phyloP scores from a whole-genome alignment of 257 asterid species.

The Cruciata laevipes region DNA sequence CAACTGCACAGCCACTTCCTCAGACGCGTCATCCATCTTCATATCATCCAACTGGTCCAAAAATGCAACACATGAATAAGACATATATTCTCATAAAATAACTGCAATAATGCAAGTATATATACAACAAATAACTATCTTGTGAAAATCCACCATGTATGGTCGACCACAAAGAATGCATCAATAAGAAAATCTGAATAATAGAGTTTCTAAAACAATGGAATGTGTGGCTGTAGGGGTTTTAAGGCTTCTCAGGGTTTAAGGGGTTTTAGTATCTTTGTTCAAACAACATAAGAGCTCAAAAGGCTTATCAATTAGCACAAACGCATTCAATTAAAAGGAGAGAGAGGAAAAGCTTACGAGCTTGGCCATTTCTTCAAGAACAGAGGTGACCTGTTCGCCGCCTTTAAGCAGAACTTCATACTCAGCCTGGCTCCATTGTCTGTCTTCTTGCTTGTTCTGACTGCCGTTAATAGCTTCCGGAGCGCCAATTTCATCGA shows the following conservation, averaged over 20 bases:
- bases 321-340: not conserved
- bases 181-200: not conserved
- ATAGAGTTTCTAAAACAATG: not conserved
- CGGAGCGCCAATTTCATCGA: conserved; percentile 29
- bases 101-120: not conserved
- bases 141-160: not conserved
- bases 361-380: conserved; percentile 82
- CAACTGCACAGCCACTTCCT: conserved; percentile 80
- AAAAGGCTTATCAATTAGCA: not conserved
- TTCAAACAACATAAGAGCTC: not conserved
- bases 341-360: conserved; percentile 30
- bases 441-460: conserved; percentile 16
- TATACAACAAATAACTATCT: not conserved
- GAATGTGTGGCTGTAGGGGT: too few species aligned
- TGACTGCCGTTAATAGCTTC: conserved; percentile 16
- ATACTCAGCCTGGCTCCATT: conserved; percentile 51
- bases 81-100: not conserved
- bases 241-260: not conserved
- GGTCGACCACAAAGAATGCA: not conserved
- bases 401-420: conserved; percentile 74
- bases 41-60: conserved; percentile 69
- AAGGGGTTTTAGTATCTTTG: not conserved
- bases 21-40: conserved; percentile 91
- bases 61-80: conserved; percentile 15
- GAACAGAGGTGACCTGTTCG: conserved; percentile 90